A percentile compares a stretch with the other conserved stretches of the same genome.
These are phyloP conservation scores for Elymus sibiricus DNA, from an alignment of 176 grass and related monocot species.

Conservation along the genomic window DNA sequence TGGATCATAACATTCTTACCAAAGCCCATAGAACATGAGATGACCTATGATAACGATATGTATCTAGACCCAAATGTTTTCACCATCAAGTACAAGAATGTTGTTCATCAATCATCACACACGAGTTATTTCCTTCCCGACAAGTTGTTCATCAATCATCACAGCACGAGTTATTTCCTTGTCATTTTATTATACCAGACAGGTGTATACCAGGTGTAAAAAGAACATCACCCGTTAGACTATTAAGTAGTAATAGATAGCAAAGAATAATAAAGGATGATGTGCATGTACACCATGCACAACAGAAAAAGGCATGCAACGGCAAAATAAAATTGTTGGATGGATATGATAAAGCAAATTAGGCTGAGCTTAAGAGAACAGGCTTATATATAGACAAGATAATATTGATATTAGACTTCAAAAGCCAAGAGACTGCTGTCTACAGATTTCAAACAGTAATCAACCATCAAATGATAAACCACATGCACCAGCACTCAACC, in stretches of 20 bases:
- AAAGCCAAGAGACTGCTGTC: neutral
- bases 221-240: neutral
- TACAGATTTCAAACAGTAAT: neutral
- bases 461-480: conserved; percentile 16
- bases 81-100: conserved; percentile 9
- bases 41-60: neutral
- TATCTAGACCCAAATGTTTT: neutral
- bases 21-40: neutral
- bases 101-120: neutral
- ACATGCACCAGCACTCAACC: neutral
- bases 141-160: conserved; percentile 2
- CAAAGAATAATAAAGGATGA: neutral
- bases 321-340: neutral
- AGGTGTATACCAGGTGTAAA: neutral
- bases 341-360: neutral
- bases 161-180: conserved; percentile 15
- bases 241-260: neutral
- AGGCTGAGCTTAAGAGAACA: neutral
- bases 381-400: neutral
- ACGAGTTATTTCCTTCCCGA: neutral
- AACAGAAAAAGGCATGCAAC: neutral
- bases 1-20: conserved; percentile 1
- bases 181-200: conserved; percentile 3
- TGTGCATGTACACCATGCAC: conserved; percentile 4
- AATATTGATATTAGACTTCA: neutral